phyloP scores from a whole-genome alignment of 139 green algal genomes.

The Zygnema circumcarinatum region DNA sequence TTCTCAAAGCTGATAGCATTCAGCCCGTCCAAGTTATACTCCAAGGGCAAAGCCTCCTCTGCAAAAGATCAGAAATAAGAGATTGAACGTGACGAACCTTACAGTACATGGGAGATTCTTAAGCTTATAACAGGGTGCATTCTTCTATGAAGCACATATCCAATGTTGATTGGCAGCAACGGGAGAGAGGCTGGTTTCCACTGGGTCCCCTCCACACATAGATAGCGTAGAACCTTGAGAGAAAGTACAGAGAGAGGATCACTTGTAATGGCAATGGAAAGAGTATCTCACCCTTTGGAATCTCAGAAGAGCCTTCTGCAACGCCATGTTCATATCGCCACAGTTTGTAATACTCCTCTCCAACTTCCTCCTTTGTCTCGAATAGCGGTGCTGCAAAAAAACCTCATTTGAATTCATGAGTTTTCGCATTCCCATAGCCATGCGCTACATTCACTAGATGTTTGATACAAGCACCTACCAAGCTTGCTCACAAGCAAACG shows the following conservation, averaged over 20 bases:
- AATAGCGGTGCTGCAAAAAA: slow-evolving; percentile 47
- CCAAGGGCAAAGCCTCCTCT: slow-evolving; percentile 79
- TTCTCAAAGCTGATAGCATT: slow-evolving; percentile 90
- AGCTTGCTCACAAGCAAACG: too few relatives aligned
- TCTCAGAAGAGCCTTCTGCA: slow-evolving; percentile 85
- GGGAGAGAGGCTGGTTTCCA: too few relatives aligned
- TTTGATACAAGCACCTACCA: too few relatives aligned
- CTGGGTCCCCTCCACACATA: too few relatives aligned
- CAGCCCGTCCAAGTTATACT: slow-evolving; percentile 93
- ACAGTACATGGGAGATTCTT: not conserved
- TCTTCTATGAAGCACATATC: slow-evolving; percentile 85
- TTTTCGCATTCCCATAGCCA: too few relatives aligned
- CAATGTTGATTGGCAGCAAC: slow-evolving; percentile 98
- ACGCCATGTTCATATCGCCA: slow-evolving; percentile 82
- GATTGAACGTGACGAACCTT: not conserved
- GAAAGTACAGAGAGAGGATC: too few relatives aligned
- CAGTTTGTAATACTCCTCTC: slow-evolving; percentile 54
- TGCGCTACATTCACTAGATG: too few relatives aligned
- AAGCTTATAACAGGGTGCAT: slow-evolving; percentile 65
- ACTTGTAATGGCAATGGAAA: slow-evolving; percentile 94
- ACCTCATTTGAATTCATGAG: too few relatives aligned
- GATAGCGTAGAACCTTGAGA: too few relatives aligned
- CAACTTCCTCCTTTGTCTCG: slow-evolving; percentile 57
- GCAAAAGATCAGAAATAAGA: not conserved
- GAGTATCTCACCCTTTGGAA: slow-evolving; percentile 54